These are phyloP conservation scores for Neofusicoccum umdonicola DNA, from an alignment of 2,329 filamentous ascomycete genomes.

Conservation along the genomic window DNA sequence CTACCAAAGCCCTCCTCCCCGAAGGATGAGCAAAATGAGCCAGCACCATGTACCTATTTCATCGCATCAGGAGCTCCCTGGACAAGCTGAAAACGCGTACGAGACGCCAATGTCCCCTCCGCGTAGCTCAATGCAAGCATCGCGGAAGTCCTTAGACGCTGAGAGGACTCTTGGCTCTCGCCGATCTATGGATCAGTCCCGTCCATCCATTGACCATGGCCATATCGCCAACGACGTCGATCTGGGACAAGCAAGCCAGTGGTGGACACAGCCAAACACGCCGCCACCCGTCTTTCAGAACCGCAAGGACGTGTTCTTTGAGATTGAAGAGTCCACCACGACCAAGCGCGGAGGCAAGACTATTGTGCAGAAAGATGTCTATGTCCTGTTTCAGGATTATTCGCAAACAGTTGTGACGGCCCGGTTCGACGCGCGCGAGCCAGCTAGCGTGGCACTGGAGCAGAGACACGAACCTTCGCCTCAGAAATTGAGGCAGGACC, in stretches of 20 bases:
- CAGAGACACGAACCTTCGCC: constrained; percentile 87
- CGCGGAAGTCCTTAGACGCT: constrained; percentile 64
- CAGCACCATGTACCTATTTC: constrained; percentile 35
- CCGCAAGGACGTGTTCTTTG: constrained; percentile 77
- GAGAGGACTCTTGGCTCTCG: constrained; percentile 53
- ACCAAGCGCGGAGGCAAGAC: constrained; percentile 68
- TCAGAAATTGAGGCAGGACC: constrained; percentile 79
- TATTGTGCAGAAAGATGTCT: constrained; percentile 74
- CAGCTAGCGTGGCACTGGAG: constrained; percentile 70
- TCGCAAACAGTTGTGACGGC: constrained; percentile 88
- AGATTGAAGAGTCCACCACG: constrained; percentile 74
- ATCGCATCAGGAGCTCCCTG: constrained; percentile 35
- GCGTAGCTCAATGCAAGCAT: constrained; percentile 25
- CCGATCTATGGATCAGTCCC: constrained; percentile 70
- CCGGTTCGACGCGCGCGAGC: constrained; percentile 72
- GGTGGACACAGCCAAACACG: constrained; percentile 82
- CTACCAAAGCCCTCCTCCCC: constrained; percentile 33
- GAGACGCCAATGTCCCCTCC: constrained; percentile 35
- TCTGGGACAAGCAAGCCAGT: constrained; percentile 68
- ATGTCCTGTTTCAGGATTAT: constrained; percentile 91
- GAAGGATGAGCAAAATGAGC: constrained; percentile 21
- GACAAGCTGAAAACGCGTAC: constrained; percentile 21
- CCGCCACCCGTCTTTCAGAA: constrained; percentile 79
- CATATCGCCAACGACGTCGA: constrained; percentile 89
- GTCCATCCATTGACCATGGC: constrained; percentile 73